phyloP scores from a whole-genome alignment of 148 eudicot species.

The Polygonum aviculare region DNA sequence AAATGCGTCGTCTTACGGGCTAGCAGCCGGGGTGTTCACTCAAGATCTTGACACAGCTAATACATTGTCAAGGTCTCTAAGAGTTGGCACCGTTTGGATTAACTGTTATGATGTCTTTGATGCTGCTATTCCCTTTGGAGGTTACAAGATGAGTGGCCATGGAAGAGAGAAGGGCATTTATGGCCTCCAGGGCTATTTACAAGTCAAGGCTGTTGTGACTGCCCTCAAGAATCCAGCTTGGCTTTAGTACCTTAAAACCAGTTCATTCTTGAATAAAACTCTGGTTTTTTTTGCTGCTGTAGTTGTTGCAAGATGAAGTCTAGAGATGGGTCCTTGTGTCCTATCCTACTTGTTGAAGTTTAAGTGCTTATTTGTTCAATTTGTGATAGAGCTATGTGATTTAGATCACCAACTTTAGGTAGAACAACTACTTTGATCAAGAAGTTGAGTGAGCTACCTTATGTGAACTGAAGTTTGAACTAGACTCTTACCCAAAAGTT shows the following conservation, averaged over 20 bases:
- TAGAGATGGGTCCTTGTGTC: background rate
- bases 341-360: too few species aligned
- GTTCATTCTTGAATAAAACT: background rate
- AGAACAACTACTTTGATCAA: background rate
- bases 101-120: conserved; percentile 84
- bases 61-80: conserved; percentile 64
- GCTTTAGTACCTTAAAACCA: background rate
- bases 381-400: background rate
- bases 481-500: too few species aligned
- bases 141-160: conserved; percentile 88
- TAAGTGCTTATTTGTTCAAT: background rate
- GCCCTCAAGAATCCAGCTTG: conserved; percentile 52
- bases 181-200: conserved; percentile 71
- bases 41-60: conserved; percentile 65
- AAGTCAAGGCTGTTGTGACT: conserved; percentile 83
- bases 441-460: too few species aligned
- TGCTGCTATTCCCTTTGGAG: conserved; percentile 90
- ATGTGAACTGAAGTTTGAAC: too few species aligned
- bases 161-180: conserved; percentile 87
- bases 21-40: conserved; percentile 58
- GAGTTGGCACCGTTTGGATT: conserved; percentile 84
- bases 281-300: background rate
- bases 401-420: background rate
- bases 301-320: background rate
- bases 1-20: background rate